Evolutionary conservation across 495 filamentous ascomycete genomes (phyloP).

Genomic region (Daldinia decipiens): DNA sequence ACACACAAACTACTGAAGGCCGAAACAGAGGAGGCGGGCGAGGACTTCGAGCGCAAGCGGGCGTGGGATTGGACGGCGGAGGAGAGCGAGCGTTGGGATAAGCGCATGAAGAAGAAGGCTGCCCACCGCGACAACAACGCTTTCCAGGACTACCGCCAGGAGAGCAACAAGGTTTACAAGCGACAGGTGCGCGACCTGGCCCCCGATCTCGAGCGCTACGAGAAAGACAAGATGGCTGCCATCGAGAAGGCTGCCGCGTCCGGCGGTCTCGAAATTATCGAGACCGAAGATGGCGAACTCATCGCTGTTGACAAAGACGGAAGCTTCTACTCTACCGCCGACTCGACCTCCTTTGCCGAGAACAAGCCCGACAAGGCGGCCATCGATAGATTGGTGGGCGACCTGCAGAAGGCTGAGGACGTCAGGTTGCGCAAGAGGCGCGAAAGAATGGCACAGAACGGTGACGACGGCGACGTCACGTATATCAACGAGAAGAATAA

Average conservation of each 20-base stretch:
- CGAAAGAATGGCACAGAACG: constrained; percentile 77
- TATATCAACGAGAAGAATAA: constrained; percentile 99
- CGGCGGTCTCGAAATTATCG: constrained; percentile 88
- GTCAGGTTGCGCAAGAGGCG: constrained; percentile 82
- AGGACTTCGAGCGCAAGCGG: constrained; percentile 96
- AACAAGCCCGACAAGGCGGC: constrained; percentile 89
- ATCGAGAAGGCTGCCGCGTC: constrained; percentile 82
- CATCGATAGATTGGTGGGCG: constrained; percentile 87
- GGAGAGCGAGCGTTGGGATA: constrained; percentile 93
- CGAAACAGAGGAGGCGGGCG: constrained; percentile 82
- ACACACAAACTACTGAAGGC: constrained; percentile 94
- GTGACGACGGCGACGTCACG: constrained; percentile 86
- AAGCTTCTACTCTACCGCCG: constrained; percentile 86
- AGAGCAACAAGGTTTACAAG: constrained; percentile 92
- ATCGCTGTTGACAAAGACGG: constrained; percentile 92
- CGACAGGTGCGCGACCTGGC: constrained; percentile 80
- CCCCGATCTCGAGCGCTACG: constrained; percentile 81
- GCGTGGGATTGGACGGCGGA: constrained; percentile 99
- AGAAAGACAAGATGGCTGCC: constrained; percentile 82
- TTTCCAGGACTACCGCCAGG: constrained; percentile 88
- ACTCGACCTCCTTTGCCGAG: constrained; percentile 80
- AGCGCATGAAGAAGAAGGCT: constrained; percentile 84
- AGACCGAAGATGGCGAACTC: constrained; percentile 92
- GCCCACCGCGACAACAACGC: constrained; percentile 83
- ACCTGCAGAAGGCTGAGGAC: constrained; percentile 90